Percentiles rank a stretch among this genome's conserved stretches.
These are phyloP conservation scores for Biscogniauxia mediterranea DNA, from an alignment of 2,329 filamentous ascomycete species.

Conservation along the genomic window DNA sequence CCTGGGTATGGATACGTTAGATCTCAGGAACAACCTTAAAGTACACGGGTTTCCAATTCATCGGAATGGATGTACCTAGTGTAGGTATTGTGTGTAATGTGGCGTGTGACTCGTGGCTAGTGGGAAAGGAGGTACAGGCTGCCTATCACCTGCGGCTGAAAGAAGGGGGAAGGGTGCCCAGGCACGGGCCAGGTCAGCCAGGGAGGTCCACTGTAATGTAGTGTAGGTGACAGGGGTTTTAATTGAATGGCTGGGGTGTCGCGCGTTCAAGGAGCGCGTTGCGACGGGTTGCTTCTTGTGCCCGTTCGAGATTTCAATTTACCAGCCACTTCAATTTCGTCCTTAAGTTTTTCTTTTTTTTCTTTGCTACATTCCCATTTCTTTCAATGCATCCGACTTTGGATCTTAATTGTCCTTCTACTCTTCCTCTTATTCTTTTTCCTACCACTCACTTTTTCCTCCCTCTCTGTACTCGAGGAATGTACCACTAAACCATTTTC, in stretches of 20 bases:
- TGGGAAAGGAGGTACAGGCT: neutral
- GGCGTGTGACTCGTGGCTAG: neutral
- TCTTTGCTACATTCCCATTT: conserved; percentile 17
- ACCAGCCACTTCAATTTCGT: conserved; percentile 31
- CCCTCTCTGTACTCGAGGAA: conserved; percentile 19
- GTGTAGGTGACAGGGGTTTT: conserved; percentile 26
- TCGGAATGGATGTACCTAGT: neutral
- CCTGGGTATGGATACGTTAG: no score
- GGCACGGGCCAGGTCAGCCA: no score
- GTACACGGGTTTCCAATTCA: no score
- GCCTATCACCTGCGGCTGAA: no score
- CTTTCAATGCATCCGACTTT: conserved; percentile 13
- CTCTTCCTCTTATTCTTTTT: neutral
- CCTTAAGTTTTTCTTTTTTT: neutral
- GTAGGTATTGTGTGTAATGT: neutral
- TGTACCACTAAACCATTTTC: conserved; percentile 10
- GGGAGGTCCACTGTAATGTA: no score
- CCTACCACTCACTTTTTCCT: neutral
- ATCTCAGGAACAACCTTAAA: no score
- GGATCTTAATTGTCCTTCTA: conserved; percentile 8
- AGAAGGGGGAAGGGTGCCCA: no score
- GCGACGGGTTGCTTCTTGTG: conserved; percentile 3
- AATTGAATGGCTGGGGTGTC: conserved; percentile 32
- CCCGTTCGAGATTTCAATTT: conserved; percentile 14
- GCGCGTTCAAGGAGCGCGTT: conserved; percentile 13